Conservation (phyloP, 805 yeast species). For the Nakazawaea molendinolei region DNA sequence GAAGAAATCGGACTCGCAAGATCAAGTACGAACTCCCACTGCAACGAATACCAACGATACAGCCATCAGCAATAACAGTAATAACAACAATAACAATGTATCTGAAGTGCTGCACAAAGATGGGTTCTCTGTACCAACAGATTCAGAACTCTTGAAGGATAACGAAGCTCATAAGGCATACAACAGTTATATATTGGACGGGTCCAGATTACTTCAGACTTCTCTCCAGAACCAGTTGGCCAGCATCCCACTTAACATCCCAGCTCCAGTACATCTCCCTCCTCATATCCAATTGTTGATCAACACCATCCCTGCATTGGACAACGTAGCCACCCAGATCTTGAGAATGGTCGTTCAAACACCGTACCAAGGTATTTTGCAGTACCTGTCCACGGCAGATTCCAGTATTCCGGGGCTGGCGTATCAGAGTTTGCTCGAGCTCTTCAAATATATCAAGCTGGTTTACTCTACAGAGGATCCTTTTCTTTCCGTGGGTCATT, state of each 20-base stretch:
- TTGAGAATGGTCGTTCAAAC: conserved; percentile 65
- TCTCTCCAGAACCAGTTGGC: conserved; percentile 37
- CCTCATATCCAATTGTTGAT: conserved; percentile 58
- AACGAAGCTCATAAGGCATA: conserved; percentile 14
- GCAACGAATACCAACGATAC: background rate
- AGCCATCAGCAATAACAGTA: background rate
- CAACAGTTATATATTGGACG: conserved; percentile 3
- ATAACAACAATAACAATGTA: too few species aligned
- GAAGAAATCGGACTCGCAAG: too few species aligned
- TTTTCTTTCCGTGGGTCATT: conserved; percentile 59
- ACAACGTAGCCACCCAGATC: conserved; percentile 76
- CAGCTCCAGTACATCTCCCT: conserved; percentile 50
- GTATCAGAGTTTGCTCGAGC: conserved; percentile 61
- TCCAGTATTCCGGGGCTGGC: conserved; percentile 59
- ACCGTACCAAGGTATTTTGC: conserved; percentile 70
- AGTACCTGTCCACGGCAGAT: conserved; percentile 58
- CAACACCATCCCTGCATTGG: conserved; percentile 69
- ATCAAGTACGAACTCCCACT: too few species aligned
- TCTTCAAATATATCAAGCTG: conserved; percentile 71
- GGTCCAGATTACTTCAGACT: conserved; percentile 10
- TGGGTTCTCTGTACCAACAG: conserved; percentile 21
- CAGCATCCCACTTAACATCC: conserved; percentile 51
- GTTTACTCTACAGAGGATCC: conserved; percentile 68
- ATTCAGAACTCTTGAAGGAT: conserved; percentile 25
- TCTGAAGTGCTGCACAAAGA: too few species aligned